Conservation (phyloP, 2,329 filamentous ascomycete genomes). For the Dryadomyces sulphureus region DNA sequence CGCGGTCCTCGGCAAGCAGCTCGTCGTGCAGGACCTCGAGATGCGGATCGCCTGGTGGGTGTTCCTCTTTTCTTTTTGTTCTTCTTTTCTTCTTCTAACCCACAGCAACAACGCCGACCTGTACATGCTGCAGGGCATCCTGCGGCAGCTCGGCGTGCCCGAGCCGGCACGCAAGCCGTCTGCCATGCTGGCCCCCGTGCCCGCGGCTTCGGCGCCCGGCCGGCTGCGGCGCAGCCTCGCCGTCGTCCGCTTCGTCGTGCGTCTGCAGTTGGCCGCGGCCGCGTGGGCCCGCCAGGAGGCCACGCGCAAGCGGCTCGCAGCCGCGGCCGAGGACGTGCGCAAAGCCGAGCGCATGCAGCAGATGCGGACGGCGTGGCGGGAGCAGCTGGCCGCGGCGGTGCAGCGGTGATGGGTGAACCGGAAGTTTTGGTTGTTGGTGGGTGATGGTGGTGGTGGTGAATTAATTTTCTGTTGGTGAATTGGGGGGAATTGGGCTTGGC, state of each 20-base stretch:
- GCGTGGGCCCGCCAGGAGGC: slow-evolving; percentile 37
- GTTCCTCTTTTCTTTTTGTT: neutral
- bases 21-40: slow-evolving; percentile 63
- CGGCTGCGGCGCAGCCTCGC: slow-evolving; percentile 9
- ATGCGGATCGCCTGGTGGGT: slow-evolving; percentile 85
- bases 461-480: too few relatives aligned
- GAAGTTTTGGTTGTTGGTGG: too few relatives aligned
- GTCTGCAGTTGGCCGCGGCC: slow-evolving; percentile 31
- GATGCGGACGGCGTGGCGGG: slow-evolving; percentile 22
- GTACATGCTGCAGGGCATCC: slow-evolving; percentile 71
- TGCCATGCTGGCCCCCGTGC: slow-evolving; percentile 11
- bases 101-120: slow-evolving; percentile 83
- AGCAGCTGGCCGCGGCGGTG: slow-evolving; percentile 7
- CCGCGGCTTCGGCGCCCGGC: neutral
- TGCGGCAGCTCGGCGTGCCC: slow-evolving; percentile 34
- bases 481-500: too few relatives aligned
- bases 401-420: neutral
- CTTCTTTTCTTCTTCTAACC: neutral
- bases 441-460: too few relatives aligned
- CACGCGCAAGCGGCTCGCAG: slow-evolving; percentile 31
- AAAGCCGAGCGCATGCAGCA: slow-evolving; percentile 27
- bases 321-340: slow-evolving; percentile 31
- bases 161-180: neutral
- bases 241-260: slow-evolving; percentile 37
- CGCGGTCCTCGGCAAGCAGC: slow-evolving; percentile 75